phyloP scores from a whole-genome alignment of 768 basidiomycete species.

The Sistotremastrum suecicum region DNA sequence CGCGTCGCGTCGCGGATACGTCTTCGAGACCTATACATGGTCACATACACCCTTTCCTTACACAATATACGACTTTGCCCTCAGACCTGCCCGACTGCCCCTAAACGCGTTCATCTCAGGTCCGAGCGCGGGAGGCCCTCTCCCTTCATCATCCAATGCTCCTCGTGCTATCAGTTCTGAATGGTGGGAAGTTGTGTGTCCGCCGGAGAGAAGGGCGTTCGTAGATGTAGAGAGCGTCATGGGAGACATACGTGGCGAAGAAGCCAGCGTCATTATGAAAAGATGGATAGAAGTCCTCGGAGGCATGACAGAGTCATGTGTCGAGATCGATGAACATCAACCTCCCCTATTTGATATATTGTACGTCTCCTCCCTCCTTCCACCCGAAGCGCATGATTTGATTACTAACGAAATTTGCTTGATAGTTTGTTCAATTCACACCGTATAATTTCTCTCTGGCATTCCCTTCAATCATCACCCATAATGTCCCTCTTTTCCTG shows the following conservation, averaged over 20 bases:
- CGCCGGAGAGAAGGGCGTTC: constrained; percentile 19
- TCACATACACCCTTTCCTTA: constrained; percentile 39
- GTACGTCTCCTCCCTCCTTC: constrained; percentile 19
- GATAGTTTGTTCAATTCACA: too few relatives aligned
- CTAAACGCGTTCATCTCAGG: constrained; percentile 46
- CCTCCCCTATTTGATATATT: constrained; percentile 32
- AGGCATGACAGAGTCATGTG: constrained; percentile 23
- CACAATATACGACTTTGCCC: constrained; percentile 37
- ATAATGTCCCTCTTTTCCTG: constrained; percentile 35
- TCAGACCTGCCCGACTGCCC: constrained; percentile 38
- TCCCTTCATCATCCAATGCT: constrained; percentile 11
- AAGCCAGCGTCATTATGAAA: constrained; percentile 30
- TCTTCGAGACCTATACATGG: constrained; percentile 53
- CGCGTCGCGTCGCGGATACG: constrained; percentile 34
- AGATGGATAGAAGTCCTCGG: constrained; percentile 35
- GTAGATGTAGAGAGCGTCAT: constrained; percentile 14
- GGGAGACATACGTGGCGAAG: constrained; percentile 20
- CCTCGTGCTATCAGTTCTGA: constrained; percentile 31
- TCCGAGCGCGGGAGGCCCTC: constrained; percentile 36
- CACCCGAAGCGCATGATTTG: not conserved
- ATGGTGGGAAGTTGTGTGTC: constrained; percentile 37
- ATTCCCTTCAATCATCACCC: constrained; percentile 30
- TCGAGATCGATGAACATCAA: constrained; percentile 28
- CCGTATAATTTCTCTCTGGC: constrained; percentile 21
- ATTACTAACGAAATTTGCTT: not conserved